A percentile compares a stretch with the other conserved stretches of the same genome.
Conservation (phyloP, 2,329 filamentous ascomycete genomes). For the Truncatella angustata region DNA sequence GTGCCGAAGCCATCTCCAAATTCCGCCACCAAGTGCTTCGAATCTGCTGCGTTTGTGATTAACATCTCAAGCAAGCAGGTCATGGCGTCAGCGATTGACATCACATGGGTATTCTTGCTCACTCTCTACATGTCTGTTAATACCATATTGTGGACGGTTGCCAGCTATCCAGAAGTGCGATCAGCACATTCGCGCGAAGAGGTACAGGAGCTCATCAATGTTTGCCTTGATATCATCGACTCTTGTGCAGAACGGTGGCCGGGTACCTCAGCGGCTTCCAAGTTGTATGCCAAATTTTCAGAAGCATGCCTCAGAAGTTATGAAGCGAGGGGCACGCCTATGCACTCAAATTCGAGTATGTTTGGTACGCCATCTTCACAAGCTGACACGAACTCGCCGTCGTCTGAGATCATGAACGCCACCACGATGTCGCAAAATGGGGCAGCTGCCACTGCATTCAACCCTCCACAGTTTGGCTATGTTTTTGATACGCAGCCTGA, state of each 20-base stretch:
- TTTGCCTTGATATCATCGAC: conserved; percentile 75
- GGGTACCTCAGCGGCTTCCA: conserved; percentile 77
- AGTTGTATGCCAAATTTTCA: conserved; percentile 84
- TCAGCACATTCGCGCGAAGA: conserved; percentile 69
- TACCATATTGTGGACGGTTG: conserved; percentile 86
- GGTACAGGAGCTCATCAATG: conserved; percentile 71
- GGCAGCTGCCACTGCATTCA: conserved; percentile 36
- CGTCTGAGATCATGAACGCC: conserved; percentile 38
- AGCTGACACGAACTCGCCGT: conserved; percentile 47
- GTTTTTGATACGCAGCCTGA: conserved; percentile 57
- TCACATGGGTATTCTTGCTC: conserved; percentile 92
- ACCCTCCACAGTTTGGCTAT: conserved; percentile 56
- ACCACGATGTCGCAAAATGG: conserved; percentile 33
- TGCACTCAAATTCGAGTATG: conserved; percentile 28
- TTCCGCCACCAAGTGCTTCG: conserved; percentile 81
- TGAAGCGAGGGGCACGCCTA: conserved; percentile 53
- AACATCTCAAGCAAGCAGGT: conserved; percentile 79
- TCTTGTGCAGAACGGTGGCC: conserved; percentile 88
- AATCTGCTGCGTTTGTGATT: conserved; percentile 80
- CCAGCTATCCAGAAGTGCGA: conserved; percentile 75
- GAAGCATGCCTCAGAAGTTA: conserved; percentile 87
- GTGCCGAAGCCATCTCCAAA: conserved; percentile 77
- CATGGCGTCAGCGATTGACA: conserved; percentile 70
- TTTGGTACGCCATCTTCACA: conserved; percentile 47
- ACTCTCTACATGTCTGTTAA: conserved; percentile 90